A percentile compares a stretch with the other conserved stretches of the same genome.
These are phyloP conservation scores for Lentinula detonsa DNA, from an alignment of 768 basidiomycete species.

Conservation along the genomic window DNA sequence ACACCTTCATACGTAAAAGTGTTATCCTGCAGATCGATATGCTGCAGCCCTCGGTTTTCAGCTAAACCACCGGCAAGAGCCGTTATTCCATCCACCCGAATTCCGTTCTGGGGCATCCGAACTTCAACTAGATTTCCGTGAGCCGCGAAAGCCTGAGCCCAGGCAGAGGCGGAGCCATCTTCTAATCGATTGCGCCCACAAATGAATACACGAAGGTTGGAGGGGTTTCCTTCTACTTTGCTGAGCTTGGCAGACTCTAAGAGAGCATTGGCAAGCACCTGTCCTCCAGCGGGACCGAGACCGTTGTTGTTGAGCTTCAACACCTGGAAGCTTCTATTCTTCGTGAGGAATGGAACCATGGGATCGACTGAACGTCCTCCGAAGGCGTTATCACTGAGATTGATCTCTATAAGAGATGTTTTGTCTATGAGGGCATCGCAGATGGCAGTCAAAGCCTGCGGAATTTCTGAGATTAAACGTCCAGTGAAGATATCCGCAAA, in stretches of 20 bases:
- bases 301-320: constrained; percentile 97
- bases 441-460: constrained; percentile 78
- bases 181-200: constrained; percentile 97
- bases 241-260: constrained; percentile 66
- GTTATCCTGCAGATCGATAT: constrained; percentile 92
- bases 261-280: constrained; percentile 79
- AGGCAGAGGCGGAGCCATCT: constrained; percentile 75
- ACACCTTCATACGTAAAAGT: constrained; percentile 65
- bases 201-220: constrained; percentile 73
- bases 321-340: constrained; percentile 76
- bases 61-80: constrained; percentile 72
- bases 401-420: constrained; percentile 75
- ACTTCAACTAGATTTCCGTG: constrained; percentile 81
- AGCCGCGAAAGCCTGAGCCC: constrained; percentile 84
- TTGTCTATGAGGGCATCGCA: constrained; percentile 84
- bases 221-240: constrained; percentile 57
- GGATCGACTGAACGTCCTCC: constrained; percentile 93
- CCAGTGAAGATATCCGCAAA: constrained; percentile 98
- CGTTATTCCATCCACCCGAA: constrained; percentile 85
- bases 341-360: constrained; percentile 82
- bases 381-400: constrained; percentile 95
- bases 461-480: constrained; percentile 93
- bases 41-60: constrained; percentile 56
- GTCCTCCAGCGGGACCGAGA: constrained; percentile 85
- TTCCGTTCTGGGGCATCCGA: constrained; percentile 96